Base-by-base conservation (phyloP, 2,329 filamentous ascomycete species). In the Paracamarosporium sp. region DNA sequence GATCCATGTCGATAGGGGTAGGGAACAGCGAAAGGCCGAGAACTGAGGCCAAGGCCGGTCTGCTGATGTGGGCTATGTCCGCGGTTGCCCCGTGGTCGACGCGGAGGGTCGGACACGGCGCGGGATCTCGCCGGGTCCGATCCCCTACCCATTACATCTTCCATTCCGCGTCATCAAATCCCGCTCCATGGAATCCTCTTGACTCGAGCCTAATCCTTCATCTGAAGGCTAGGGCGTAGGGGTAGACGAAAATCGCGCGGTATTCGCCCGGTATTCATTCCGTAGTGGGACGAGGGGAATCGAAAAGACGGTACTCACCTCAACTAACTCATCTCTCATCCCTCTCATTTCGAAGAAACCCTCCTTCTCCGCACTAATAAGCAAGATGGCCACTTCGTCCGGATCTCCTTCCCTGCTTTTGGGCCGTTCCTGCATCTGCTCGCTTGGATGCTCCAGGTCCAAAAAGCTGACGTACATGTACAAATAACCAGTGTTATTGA, bases 381-480 rank as follows among this genome's bases (percentile, higher is more conserved):
- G 85, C 31, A 99, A 87, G 57, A 98, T 89, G 24, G 94, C 95
- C n/a, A 96, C 88, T 25, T 86, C 85, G 63, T 95, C 89, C 50
- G 92, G 88, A 48, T 71, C 70, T 9, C 73, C 72, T 5, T 71
- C 68, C 35, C 64, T 69, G 22, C 69, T 75, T 50, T 68, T 55
- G 13, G 78, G 76, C 5, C 77, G 70, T 57, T 79, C 76, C 67
- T 66, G 71, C 76, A 78, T 74, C 27, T 76, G 76, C 53, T 77
- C 80, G 30, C 77, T 81, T 24, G 68, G 70, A 17, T 82, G 76
- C 41, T 83, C 81, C 35, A 86, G 82, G 65, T 92, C 88, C 60
- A 99, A 86, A 75, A 98, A 99, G 81, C 92, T 97, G 73, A 99
- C 95, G 72, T 98, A 99, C 93, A 99, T 98, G 80, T 99, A 97